Base-by-base conservation (phyloP, 192 early-diverging fungal species). In the Coemansia sp. region DNA sequence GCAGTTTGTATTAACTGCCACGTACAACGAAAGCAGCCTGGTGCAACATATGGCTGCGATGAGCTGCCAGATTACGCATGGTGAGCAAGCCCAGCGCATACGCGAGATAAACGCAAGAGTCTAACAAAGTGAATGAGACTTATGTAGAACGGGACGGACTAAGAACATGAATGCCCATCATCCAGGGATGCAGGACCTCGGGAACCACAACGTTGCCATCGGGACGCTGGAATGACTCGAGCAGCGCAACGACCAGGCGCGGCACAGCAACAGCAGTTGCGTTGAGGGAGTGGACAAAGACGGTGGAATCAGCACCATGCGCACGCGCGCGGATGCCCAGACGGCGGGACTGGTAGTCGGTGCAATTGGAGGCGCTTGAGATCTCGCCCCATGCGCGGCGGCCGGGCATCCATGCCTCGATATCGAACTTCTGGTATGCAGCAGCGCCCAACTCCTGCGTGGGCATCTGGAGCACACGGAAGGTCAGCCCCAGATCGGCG, bases 361-460 rank as follows among this genome's bases (percentile, higher is more conserved):
- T 95, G 68, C 95, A 97, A 67, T 93, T 95, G 14, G 90, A 92
- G 0, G 93, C 89, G 27, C 90, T 92, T 13, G 91, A 92, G 38
- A 97, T 91, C 82, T 92, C 79, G 36, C 79, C 79, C 79, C 79
- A 81, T 10, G 65, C 73, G 27, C 86, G 79, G 50, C 89, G 80
- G 10, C 93, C 95, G 6, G 95, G 94, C 93, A 97, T 96, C 95
- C 95, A 97, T 28, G 92, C 93, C 71, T 97, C 95, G 58, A 97
- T 93, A 57, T 97, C 95, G 57, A 88, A 91, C 47, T 97, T 97
- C 30, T 88, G 84, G 72, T 89, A 91, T 0, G 95, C 94, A 44
- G 89, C 92, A 10, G 93, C 93, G 31, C 95, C 95, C 36, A 97
- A 72, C 79, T 97, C 95, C 33, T 91, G 81, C 1, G 91, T 93